Evolutionary conservation across 1,284 basidiomycete species (phyloP), one percentile per base, ranked within the genome.

Genomic region (Termitomyces sp.): DNA sequence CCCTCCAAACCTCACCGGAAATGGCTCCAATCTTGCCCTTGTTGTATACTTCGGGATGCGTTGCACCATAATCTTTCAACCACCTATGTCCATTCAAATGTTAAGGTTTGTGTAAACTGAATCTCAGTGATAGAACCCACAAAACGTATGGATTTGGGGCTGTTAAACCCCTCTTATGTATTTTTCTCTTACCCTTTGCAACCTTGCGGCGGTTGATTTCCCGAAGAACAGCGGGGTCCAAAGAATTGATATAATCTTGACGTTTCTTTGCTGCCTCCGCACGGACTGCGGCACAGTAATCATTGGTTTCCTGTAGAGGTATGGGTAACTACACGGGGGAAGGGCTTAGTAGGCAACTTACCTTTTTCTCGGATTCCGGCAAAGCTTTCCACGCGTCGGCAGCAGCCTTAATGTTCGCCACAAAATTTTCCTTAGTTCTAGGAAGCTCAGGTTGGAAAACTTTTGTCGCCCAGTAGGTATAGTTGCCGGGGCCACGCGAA

Each of bases 121-220:
- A 39, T 39, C 6, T 8, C 1, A 13, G 40, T 17, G 2, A 34
- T 12, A 9, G 10, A 33, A 52, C 59, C 9, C 21, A 63, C 62
- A 21, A 17, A 12, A 58, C 1, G 46, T 45, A 63, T 21, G 19
- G 1, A 31, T 36, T 56, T 3, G 28, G 21, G 1, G 1, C 0
- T 0, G 1, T 9, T 7, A 5, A 24, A 24, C 5, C 21, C 8
- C 2, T 33, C 41, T 33, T 58, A 47, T 30, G 52, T 2, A 58
- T 0, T 21, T 21, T 53, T 1, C 0, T 1, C 17, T 59, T 61
- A 31, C 61, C 60, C 5, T n/a, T 19, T 2, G 28, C 34, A 5
- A 34, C 28, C 17, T 53, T 55, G 31, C 56, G 54, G 13, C 46
- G 54, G 51, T 64, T 64, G 13, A 63, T 26, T 40, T 58, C 58